Percentiles rank a stretch among this genome's conserved stretches.
Conservation (phyloP, 2,329 filamentous ascomycete species). For the Alternaria sp. region DNA sequence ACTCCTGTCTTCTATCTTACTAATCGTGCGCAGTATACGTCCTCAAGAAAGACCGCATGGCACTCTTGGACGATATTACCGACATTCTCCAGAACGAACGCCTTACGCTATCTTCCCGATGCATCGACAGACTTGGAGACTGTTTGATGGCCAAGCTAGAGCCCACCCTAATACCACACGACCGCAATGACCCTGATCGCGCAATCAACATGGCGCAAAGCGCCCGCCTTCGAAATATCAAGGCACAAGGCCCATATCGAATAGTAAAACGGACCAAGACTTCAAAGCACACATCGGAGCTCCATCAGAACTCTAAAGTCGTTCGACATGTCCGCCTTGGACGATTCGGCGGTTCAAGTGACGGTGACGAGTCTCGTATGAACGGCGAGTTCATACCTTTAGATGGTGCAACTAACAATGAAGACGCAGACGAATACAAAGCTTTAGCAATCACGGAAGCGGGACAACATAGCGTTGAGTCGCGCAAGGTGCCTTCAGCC, state of each 20-base stretch:
- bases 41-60: background rate
- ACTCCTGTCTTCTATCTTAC: background rate
- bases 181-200: background rate
- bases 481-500: background rate
- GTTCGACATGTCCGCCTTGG: background rate
- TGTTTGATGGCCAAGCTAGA: background rate
- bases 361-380: background rate
- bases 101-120: background rate
- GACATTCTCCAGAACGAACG: background rate
- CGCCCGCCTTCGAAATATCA: background rate
- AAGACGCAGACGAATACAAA: background rate
- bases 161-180: background rate
- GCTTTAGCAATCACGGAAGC: background rate
- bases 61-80: background rate
- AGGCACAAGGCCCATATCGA: too few relatives aligned
- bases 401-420: background rate
- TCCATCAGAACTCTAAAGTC: background rate
- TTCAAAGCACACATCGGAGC: background rate
- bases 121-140: background rate
- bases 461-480: background rate
- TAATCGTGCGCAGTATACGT: background rate
- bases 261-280: background rate
- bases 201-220: background rate
- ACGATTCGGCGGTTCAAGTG: accelerated
- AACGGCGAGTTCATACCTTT: background rate